Percentiles rank a stretch among this genome's conserved stretches.
These are phyloP conservation scores for Trypanosomatidae sp. DNA, from an alignment of 208 protist genomes.

Conservation along the genomic window DNA sequence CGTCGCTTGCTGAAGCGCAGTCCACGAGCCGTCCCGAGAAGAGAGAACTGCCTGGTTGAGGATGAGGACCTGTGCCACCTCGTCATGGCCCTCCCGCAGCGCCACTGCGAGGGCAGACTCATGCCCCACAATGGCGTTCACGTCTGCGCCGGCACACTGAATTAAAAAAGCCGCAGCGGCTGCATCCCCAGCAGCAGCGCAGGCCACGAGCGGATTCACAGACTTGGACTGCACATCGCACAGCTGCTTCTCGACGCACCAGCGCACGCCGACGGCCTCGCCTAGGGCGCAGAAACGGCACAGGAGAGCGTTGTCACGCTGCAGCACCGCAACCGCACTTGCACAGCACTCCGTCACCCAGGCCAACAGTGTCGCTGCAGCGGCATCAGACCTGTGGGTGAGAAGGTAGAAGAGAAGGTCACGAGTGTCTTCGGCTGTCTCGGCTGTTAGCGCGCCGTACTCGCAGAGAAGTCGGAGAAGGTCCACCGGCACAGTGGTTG, in stretches of 20 bases:
- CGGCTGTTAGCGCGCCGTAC: conserved; percentile 40
- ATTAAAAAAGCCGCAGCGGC: conserved; percentile 41
- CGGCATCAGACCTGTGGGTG: conserved; percentile 31
- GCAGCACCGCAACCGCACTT: conserved; percentile 21
- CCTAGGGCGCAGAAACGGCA: conserved; percentile 41
- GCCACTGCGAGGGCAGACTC: conserved; percentile 39
- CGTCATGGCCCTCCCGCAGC: conserved; percentile 37
- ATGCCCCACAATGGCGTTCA: conserved; percentile 26
- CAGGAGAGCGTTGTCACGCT: conserved; percentile 50
- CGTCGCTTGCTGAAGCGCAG: conserved; percentile 46
- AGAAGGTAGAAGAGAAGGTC: conserved; percentile 56
- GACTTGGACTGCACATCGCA: conserved; percentile 33
- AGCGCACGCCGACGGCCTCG: conserved; percentile 44
- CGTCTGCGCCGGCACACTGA: conserved; percentile 40
- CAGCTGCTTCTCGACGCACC: conserved; percentile 55
- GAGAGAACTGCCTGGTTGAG: conserved; percentile 18
- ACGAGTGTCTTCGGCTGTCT: conserved; percentile 28
- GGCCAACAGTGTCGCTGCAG: conserved; percentile 33
- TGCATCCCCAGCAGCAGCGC: conserved; percentile 43
- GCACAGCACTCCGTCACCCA: conserved; percentile 22
- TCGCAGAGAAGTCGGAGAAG: conserved; percentile 45
- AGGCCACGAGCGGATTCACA: conserved; percentile 47
- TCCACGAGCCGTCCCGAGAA: conserved; percentile 40
- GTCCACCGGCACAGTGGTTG: conserved; percentile 4
- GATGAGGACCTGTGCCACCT: conserved; percentile 41